Conservation (phyloP, 164 flowering plant species). For the Platanus orientalis region DNA sequence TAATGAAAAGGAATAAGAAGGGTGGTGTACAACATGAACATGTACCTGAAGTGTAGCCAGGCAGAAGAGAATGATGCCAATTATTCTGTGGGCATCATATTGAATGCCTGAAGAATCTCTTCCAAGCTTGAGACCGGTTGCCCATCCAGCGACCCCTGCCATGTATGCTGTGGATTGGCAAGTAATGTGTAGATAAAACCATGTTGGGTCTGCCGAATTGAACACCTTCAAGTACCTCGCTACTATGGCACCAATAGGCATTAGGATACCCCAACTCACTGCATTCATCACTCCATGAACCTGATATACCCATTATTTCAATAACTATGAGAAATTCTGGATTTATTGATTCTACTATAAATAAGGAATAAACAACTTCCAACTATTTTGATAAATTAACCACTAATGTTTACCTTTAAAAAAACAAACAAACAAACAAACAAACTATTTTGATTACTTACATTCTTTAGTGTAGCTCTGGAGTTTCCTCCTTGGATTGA, state of each 20-base stretch:
- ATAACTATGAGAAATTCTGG: not conserved
- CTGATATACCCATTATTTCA: constrained; percentile 28
- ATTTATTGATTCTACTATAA: no score
- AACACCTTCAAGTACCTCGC: constrained; percentile 86
- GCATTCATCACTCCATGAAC: constrained; percentile 75
- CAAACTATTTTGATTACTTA: constrained; percentile 19
- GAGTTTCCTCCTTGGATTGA: constrained; percentile 26
- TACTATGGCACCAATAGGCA: constrained; percentile 68
- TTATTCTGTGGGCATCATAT: constrained; percentile 25
- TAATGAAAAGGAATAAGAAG: no score
- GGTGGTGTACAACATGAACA: no score
- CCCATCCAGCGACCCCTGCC: constrained; percentile 38
- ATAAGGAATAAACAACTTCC: no score
- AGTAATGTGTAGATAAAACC: constrained; percentile 36
- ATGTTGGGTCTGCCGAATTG: constrained; percentile 50
- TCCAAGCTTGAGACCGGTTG: constrained; percentile 33
- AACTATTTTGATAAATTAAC: not conserved
- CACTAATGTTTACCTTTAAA: no score
- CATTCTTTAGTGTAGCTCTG: constrained; percentile 27
- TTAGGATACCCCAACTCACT: constrained; percentile 74
- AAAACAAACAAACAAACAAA: not conserved
- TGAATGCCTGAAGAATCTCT: constrained; percentile 18
- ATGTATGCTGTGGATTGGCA: constrained; percentile 31
- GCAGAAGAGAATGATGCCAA: constrained; percentile 29
- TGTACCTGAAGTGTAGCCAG: constrained; percentile 32